Base-by-base conservation (phyloP, 2,329 filamentous ascomycete species). In the Hypomyces perniciosus region DNA sequence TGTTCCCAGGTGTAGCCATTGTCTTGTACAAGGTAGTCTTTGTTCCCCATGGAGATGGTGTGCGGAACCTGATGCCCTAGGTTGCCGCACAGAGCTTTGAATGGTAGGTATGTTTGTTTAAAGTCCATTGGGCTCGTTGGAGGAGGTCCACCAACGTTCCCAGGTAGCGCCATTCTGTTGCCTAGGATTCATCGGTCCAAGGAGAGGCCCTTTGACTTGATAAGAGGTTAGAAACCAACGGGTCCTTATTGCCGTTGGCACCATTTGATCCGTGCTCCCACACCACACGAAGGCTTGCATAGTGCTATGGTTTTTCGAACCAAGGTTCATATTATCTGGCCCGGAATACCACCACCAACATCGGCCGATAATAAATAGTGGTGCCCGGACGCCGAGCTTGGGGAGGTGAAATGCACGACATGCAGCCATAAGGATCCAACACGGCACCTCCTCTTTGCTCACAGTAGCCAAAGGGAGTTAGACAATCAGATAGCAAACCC, bases 401-500 rank as follows among this genome's bases (percentile, higher is more conserved):
- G 33, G 33, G 33, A 35, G 8, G 33, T 12, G 12, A 35, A 35
- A 35, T 35, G 33, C 33, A 35, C 33, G 33, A 35, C 33, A 35
- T 35, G 29, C 42, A 40, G 35, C 8, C 4, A 9, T 8, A 29
- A 35, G 42, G 37, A 6, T 35, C n/a, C 4, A 40, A 26, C 42
- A 45, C 29, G 28, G 27, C 20, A 20, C 26, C 37, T 8, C n/a
- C 6, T 6, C 6, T 39, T 52, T 50, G 46, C 40, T 26, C 34
- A n/a, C 12, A 28, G 29, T 20, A 20, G 20, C 20, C 20, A 20
- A 20, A 20, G 20, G 20, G 20, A 20, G 20, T 28, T 43, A 37
- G 13, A 13, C 13, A 26, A 29, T 70, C 62, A 77, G 9, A 79
- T 70, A 53, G 70, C 74, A 64, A 78, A 80, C 7, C 76, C 76